These are phyloP conservation scores for Linum usitatissimum DNA, from an alignment of 345 rosid species.

Conservation along the genomic window DNA sequence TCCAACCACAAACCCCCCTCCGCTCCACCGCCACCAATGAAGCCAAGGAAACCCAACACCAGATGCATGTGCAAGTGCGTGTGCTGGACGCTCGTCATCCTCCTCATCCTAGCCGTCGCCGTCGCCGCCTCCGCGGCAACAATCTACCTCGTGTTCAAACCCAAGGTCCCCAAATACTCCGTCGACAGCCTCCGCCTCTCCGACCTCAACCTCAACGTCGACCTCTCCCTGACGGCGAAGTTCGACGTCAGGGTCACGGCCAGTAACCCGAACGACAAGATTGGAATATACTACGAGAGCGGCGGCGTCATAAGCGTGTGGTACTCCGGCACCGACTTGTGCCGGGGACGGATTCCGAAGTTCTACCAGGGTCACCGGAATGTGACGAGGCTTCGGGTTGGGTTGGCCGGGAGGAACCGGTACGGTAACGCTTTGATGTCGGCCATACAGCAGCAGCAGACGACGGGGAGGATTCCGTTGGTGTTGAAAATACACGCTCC, in stretches of 20 bases:
- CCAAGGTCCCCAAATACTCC: conserved; percentile 62
- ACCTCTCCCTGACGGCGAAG: conserved; percentile 48
- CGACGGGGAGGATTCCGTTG: conserved; percentile 67
- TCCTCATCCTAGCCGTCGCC: conserved; percentile 29
- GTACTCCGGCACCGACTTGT: conserved; percentile 49
- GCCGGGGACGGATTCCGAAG: conserved; percentile 61
- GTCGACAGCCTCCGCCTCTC: conserved; percentile 54
- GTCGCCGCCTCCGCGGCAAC: conserved; percentile 38
- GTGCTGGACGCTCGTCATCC: conserved; percentile 44
- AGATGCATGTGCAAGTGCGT: conserved; percentile 49
- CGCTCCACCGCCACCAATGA: conserved; percentile 6
- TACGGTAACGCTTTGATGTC: conserved; percentile 55
- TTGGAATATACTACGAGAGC: conserved; percentile 68
- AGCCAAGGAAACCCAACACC: conserved; percentile 16
- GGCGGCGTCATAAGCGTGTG: conserved; percentile 60
- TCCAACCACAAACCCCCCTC: not conserved
- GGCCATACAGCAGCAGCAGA: conserved; percentile 76
- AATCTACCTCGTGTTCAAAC: conserved; percentile 57
- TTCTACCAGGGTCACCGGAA: conserved; percentile 81
- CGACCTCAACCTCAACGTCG: conserved; percentile 53
- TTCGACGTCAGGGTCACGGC: conserved; percentile 76
- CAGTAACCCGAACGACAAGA: conserved; percentile 66
- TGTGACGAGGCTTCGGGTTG: conserved; percentile 51
- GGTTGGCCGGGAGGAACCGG: conserved; percentile 41
- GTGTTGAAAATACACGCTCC: conserved; percentile 64